Percentiles rank a stretch among this genome's conserved stretches.
phyloP scores from a whole-genome alignment of 108 stramenopile genomes.

The Pseudonitzschia delicatissima region DNA sequence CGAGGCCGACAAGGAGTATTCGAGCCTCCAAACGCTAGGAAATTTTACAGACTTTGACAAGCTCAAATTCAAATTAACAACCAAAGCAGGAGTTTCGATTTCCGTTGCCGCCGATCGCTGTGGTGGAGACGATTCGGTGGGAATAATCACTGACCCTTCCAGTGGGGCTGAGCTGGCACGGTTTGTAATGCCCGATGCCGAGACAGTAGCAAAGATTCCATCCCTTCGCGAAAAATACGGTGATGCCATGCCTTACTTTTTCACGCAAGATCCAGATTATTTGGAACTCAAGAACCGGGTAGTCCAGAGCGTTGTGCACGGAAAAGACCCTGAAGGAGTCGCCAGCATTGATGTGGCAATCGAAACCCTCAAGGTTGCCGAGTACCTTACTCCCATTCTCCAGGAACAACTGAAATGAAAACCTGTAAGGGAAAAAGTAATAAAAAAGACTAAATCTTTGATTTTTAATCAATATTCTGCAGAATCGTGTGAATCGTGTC shows the following conservation, averaged over 20 bases:
- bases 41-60: slow-evolving; percentile 69
- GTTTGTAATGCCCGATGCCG: slow-evolving; percentile 65
- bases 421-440: no score
- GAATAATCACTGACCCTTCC: slow-evolving; percentile 47
- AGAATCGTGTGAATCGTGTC: no score
- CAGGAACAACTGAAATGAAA: slow-evolving; percentile 60
- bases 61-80: slow-evolving; percentile 65
- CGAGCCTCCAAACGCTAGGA: slow-evolving; percentile 60
- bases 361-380: slow-evolving; percentile 89
- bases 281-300: slow-evolving; percentile 65
- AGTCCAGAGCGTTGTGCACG: slow-evolving; percentile 33
- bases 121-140: slow-evolving; percentile 72
- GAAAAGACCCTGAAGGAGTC: slow-evolving; percentile 54
- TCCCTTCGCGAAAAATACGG: slow-evolving; percentile 41
- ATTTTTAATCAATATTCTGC: no score
- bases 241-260: slow-evolving; percentile 86
- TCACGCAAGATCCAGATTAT: slow-evolving; percentile 80
- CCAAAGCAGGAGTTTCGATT: slow-evolving; percentile 51
- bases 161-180: slow-evolving; percentile 54
- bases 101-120: slow-evolving; percentile 83
- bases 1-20: slow-evolving; percentile 60
- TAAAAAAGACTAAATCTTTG: no score
- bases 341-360: slow-evolving; percentile 81
- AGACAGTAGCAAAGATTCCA: slow-evolving; percentile 43
- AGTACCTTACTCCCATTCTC: slow-evolving; percentile 76